Evolutionary conservation across 164 flowering plant species (phyloP).

Genomic region (Euptelea pleiosperma): DNA sequence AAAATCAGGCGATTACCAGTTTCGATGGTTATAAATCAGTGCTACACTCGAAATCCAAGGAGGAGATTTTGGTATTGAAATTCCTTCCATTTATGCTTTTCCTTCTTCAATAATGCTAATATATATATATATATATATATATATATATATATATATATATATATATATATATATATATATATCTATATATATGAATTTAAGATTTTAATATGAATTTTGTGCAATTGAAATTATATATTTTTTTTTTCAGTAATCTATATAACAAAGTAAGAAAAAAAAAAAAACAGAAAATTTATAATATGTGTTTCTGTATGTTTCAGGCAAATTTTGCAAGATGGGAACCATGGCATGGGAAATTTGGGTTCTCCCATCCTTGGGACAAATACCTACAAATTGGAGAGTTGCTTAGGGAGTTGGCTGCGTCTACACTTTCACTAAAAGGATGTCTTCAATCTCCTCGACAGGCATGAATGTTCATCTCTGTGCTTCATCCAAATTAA

Average conservation of each 20-base stretch:
- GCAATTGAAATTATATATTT: too few species aligned
- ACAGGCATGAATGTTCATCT: slow-evolving; percentile 56
- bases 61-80: slow-evolving; percentile 61
- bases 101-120: too few species aligned
- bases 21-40: slow-evolving; percentile 41
- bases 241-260: too few species aligned
- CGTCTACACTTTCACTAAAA: slow-evolving; percentile 33
- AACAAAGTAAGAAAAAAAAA: too few species aligned
- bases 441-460: slow-evolving; percentile 42
- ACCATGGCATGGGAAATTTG: slow-evolving; percentile 81
- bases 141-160: too few species aligned
- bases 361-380: slow-evolving; percentile 55
- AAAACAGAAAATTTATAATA: too few species aligned
- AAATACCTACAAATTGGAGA: slow-evolving; percentile 59
- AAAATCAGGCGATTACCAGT: slow-evolving; percentile 14
- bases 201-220: too few species aligned
- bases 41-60: slow-evolving; percentile 59
- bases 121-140: too few species aligned
- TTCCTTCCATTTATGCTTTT: background rate
- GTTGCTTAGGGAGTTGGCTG: slow-evolving; percentile 52
- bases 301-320: slow-evolving; percentile 27
- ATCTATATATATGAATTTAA: too few species aligned
- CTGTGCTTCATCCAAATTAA: too few species aligned
- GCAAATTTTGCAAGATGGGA: slow-evolving; percentile 78
- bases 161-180: too few species aligned